A percentile compares a stretch with the other conserved stretches of the same genome.
Evolutionary conservation across 2,329 filamentous ascomycete genomes (phyloP).

Genomic region (Sarocladiaceae sp.): DNA sequence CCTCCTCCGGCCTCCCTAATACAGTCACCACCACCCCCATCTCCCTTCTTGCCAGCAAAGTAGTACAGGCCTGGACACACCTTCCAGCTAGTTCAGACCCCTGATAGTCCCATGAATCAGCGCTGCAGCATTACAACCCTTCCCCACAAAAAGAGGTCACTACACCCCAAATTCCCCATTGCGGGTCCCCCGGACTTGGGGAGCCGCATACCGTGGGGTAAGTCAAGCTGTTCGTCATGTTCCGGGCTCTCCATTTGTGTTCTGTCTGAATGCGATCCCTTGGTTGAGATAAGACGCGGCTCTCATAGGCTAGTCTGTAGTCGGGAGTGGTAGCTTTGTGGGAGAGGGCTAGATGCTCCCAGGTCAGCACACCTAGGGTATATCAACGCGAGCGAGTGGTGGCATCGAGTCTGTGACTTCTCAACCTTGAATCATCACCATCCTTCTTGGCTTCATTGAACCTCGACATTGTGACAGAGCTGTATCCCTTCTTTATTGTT

Average conservation of each 20-base stretch:
- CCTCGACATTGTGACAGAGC: no score
- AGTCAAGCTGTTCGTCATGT: background rate
- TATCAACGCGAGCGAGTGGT: constrained; percentile 8
- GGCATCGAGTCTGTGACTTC: background rate
- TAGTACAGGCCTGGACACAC: background rate
- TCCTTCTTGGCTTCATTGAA: background rate
- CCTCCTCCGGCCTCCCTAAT: background rate
- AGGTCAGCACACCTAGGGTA: constrained; percentile 10
- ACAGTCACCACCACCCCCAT: background rate
- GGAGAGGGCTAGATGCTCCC: background rate
- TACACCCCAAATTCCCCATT: background rate
- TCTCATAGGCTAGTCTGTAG: no score
- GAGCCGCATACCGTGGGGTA: constrained; percentile 3
- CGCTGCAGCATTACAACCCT: background rate
- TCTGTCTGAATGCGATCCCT: no score
- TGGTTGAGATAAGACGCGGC: no score
- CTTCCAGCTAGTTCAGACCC: background rate
- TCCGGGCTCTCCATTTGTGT: background rate
- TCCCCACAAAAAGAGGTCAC: constrained; percentile 1
- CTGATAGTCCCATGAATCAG: background rate
- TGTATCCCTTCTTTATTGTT: background rate
- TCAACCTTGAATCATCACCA: background rate
- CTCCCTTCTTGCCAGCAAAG: background rate
- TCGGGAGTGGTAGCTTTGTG: no score
- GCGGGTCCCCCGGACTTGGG: constrained; percentile 1